Evolutionary conservation across 1,139 yeast genomes (phyloP).

Genomic region (Geotrichum candidum): DNA sequence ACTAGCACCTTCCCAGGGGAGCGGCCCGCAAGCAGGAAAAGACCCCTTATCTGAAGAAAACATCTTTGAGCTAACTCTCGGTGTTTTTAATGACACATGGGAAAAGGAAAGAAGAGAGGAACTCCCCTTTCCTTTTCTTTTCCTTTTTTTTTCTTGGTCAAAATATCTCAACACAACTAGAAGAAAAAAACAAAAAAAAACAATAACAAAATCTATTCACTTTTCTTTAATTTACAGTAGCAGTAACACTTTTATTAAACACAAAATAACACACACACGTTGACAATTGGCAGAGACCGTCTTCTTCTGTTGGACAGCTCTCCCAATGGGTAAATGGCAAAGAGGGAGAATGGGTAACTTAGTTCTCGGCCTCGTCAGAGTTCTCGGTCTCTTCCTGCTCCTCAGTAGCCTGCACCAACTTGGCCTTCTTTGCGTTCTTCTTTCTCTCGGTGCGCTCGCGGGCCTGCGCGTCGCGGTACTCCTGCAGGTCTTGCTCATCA

Average conservation of each 20-base stretch:
- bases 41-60: not conserved
- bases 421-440: constrained; percentile 23
- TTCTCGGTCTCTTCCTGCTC: constrained; percentile 15
- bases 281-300: not conserved
- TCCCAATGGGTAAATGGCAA: not conserved
- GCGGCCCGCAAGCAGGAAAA: not conserved
- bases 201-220: not conserved
- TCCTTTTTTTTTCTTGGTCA: not conserved
- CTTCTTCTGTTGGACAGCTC: not conserved
- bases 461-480: constrained; percentile 37
- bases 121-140: not conserved
- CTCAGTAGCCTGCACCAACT: constrained; percentile 19
- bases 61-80: too few species aligned
- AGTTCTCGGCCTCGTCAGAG: not conserved
- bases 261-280: not conserved
- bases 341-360: not conserved
- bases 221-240: not conserved
- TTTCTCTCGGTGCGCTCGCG: constrained; percentile 32
- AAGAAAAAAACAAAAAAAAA: not conserved
- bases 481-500: constrained; percentile 51
- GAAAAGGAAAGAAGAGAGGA: too few species aligned
- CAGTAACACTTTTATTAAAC: not conserved
- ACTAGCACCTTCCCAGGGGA: not conserved
- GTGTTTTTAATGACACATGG: too few species aligned
- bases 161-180: not conserved